Evolutionary conservation across 2,329 filamentous ascomycete species (phyloP), one percentile per base, ranked within the genome.

Genomic region (Ciborinia camelliae): DNA sequence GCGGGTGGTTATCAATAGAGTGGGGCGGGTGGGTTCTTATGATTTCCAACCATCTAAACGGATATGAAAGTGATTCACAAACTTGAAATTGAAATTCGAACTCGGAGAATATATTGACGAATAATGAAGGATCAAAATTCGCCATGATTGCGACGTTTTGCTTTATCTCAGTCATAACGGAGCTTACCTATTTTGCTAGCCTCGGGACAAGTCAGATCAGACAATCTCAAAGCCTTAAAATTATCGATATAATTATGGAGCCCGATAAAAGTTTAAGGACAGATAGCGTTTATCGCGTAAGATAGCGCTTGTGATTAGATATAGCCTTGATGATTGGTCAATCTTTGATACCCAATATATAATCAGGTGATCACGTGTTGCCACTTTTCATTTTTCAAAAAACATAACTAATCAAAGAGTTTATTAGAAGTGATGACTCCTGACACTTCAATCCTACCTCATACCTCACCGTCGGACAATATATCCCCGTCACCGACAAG

Each of bases 241-340:
- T n/a, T 23, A 26, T 28, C 12, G 28, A 58, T 32, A 45, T 35
- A 45, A 57, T 57, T 57, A 45, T 57, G 54, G 54, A 18, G 20
- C 28, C 26, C 15, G 39, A 45, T 28, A 7, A 45, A 45, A 41
- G 37, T 41, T 7, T n/a, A 30, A 53, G 41, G 32, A 26, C 47
- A 62, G 60, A 63, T 63, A 63, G 60, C 60, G 60, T 15, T 63
- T 63, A 63, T 47, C 60, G 60, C 60, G 60, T 35, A 63, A 63
- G 39, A 63, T 63, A 47, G 60, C 60, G 60, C 60, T 63, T 63
- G 60, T 45, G 50, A 63, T 15, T 30, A 5, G 3, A 23, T 41
- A 23, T 23, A 32, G 14, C 8, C 9, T 18, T 6, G 9, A 43
- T 43, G 35, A 54, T 62, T 62, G 59, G 59, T 6, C 47, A 54